A percentile compares a stretch with the other conserved stretches of the same genome.
phyloP scores from a whole-genome alignment of 495 filamentous ascomycete species.

The Aspergillus kassunensis region DNA sequence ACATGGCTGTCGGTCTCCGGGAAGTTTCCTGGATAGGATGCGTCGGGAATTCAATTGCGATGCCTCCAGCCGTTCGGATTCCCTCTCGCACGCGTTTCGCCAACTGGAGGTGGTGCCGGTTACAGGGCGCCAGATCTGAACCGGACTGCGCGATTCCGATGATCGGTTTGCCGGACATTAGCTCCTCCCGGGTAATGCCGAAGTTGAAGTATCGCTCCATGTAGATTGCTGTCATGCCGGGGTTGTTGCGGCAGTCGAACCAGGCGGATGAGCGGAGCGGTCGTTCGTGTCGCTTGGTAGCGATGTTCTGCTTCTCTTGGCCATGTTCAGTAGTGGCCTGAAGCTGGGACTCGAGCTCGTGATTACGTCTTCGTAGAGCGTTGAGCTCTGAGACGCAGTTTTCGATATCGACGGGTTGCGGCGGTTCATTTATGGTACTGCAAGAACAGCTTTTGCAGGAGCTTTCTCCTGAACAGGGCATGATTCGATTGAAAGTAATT shows the following conservation, averaged over 20 bases:
- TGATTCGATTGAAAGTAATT: too few species aligned
- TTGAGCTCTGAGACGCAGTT: slow-evolving; percentile 38
- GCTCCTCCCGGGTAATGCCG: slow-evolving; percentile 49
- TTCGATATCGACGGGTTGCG: slow-evolving; percentile 38
- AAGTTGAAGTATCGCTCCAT: slow-evolving; percentile 54
- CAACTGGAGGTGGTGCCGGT: slow-evolving; percentile 50
- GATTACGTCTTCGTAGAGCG: slow-evolving; percentile 32
- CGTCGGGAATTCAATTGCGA: slow-evolving; percentile 54
- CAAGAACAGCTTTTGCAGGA: too few species aligned
- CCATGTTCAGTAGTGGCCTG: slow-evolving; percentile 24
- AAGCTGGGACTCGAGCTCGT: slow-evolving; percentile 39
- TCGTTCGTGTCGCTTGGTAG: slow-evolving; percentile 17
- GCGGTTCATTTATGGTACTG: too few species aligned
- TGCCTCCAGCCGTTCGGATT: slow-evolving; percentile 49
- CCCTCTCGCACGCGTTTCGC: slow-evolving; percentile 52
- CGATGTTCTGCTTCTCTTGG: slow-evolving; percentile 18
- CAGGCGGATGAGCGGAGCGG: slow-evolving; percentile 44
- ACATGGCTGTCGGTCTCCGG: slow-evolving; percentile 46
- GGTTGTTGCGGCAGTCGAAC: slow-evolving; percentile 44
- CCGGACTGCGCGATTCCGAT: slow-evolving; percentile 56
- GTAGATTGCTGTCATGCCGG: slow-evolving; percentile 51
- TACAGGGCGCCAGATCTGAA: slow-evolving; percentile 52
- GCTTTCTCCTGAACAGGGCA: too few species aligned
- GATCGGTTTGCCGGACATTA: slow-evolving; percentile 53
- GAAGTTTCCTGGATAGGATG: slow-evolving; percentile 54